A percentile compares a stretch with the other conserved stretches of the same genome.
These are phyloP conservation scores for Myxozyma udenii DNA, from an alignment of 805 yeast genomes.

Conservation along the genomic window DNA sequence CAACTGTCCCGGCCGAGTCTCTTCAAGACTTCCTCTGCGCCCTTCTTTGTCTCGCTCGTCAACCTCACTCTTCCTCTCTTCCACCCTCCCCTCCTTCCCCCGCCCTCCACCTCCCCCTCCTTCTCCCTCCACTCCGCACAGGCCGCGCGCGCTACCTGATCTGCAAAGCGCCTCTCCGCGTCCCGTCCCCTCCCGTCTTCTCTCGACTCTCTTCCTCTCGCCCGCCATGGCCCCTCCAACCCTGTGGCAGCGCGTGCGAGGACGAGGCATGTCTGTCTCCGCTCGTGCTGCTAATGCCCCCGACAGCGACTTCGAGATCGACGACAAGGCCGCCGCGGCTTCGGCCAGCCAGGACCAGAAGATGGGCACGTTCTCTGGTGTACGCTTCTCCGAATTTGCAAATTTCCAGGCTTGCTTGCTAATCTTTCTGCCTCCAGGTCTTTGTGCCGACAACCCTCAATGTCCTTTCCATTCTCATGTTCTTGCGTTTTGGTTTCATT, in stretches of 20 bases:
- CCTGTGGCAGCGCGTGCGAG: constrained; percentile 20
- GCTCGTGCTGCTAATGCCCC: constrained; percentile 2
- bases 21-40: background rate
- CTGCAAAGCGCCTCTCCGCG: background rate
- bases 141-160: no score
- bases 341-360: constrained; percentile 12
- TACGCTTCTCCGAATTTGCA: background rate
- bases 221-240: constrained; percentile 13
- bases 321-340: constrained; percentile 16
- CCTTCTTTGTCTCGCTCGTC: background rate
- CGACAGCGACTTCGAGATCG: constrained; percentile 1
- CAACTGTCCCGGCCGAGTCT: no score
- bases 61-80: no score
- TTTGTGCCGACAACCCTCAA: constrained; percentile 91
- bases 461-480: constrained; percentile 91
- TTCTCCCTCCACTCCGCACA: no score
- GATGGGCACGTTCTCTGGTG: constrained; percentile 35
- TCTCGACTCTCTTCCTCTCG: background rate
- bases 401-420: background rate
- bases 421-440: constrained; percentile 10
- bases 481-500: constrained; percentile 89
- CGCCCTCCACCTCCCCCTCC: no score
- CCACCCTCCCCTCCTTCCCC: no score
- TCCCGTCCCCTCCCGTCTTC: background rate
- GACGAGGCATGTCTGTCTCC: background rate